These are phyloP conservation scores for Polygonum maritimum DNA, from an alignment of 148 eudicot species.

Conservation along the genomic window DNA sequence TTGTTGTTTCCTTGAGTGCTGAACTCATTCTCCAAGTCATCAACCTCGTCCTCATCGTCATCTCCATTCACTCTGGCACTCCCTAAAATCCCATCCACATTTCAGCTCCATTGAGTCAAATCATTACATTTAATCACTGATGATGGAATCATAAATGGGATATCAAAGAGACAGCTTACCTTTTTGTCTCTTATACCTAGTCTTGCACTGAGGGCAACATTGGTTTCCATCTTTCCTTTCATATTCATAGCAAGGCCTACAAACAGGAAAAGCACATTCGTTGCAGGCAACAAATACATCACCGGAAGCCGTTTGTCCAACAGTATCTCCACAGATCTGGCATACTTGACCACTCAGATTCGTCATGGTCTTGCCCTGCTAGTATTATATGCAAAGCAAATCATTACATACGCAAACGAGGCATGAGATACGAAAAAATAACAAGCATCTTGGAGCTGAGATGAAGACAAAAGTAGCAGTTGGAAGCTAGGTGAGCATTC, in stretches of 20 bases:
- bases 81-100: conserved; percentile 27
- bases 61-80: conserved; percentile 72
- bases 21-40: conserved; percentile 92
- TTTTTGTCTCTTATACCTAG: conserved; percentile 77
- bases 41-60: conserved; percentile 93
- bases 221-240: conserved; percentile 75
- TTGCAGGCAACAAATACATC: conserved; percentile 71
- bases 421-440: not conserved
- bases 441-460: not conserved
- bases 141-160: not conserved
- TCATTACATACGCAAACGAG: not conserved
- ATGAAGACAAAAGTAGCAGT: not conserved
- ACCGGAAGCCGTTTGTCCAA: conserved; percentile 38
- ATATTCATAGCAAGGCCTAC: conserved; percentile 72
- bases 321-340: conserved; percentile 71
- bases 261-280: conserved; percentile 76
- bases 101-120: not conserved
- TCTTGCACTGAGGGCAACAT: conserved; percentile 87
- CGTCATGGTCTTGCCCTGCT: conserved; percentile 56
- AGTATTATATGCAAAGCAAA: not conserved
- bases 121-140: conserved; percentile 8
- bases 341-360: conserved; percentile 55
- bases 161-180: conserved; percentile 27
- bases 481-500: no score
- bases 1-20: conserved; percentile 45